Base-by-base conservation (phyloP, 345 rosid species). In the Melaleuca alternifolia region DNA sequence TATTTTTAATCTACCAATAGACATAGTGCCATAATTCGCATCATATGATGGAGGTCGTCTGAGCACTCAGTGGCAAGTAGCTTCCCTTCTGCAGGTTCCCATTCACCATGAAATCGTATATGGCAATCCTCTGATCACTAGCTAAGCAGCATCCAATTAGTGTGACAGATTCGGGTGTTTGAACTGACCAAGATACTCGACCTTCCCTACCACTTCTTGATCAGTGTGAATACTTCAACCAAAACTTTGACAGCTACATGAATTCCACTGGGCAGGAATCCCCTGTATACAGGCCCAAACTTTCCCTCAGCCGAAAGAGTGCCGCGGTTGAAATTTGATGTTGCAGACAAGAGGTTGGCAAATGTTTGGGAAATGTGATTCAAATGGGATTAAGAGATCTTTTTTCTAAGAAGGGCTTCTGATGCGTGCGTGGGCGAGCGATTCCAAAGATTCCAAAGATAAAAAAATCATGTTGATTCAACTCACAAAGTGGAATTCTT, bases 61-160 rank as follows among this genome's bases (percentile, higher is more conserved):
- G 98, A 89, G 93, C 89, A 59, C 96, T 96, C 44, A 97, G 97
- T 1, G 98, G 99, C 87, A 97, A 88, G 89, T 97, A 97, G 46
- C 94, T n/a, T n/a, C n/a, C n/a, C n/a, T 94, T 95, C 89, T 96
- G 98, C 93, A 97, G 89, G 95, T 94, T 97, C 53, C 99, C 99
- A 3, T 97, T 95, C 92, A 95, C 98, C 99, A 97, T 97, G 87
- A 95, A 97, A 88, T 97, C 97, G 54, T 97, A 97, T 18, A 97
- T 95, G 21, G 98, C 98, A 46, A 97, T 97, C 92, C 98, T 91
- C 88, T 97, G 99, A 57, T 96, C 98, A 83, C 99, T 96, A 0
- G 98, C 98, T 84, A 97, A 87, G 95, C 99, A 97, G 51, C 94
- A 97, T 81, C 98, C 98, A 10, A 95, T 94, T 82, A 97, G 79